Evolutionary conservation across 1,284 basidiomycete species (phyloP).

Genomic region (Erythrobasidium hasegawianum): DNA sequence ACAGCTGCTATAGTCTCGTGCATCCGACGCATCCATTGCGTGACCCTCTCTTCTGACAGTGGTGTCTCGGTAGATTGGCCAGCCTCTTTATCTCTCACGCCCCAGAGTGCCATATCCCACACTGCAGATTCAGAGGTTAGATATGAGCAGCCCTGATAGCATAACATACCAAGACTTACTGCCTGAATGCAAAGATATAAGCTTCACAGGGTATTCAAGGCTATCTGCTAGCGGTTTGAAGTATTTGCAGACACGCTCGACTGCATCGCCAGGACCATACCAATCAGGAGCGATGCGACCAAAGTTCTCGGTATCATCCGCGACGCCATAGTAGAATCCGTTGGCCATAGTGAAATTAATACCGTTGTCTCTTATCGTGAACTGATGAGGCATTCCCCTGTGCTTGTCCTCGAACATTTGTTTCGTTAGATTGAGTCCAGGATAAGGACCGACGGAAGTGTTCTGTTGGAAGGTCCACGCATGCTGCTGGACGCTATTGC

Average conservation of each 20-base stretch:
- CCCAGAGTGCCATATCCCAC: conserved; percentile 46
- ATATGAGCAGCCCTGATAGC: too few species aligned
- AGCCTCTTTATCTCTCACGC: conserved; percentile 25
- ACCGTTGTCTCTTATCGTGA: conserved; percentile 40
- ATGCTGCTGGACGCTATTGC: conserved; percentile 39
- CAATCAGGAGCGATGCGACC: conserved; percentile 43
- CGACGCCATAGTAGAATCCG: conserved; percentile 45
- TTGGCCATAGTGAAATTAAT: conserved; percentile 40
- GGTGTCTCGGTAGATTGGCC: conserved; percentile 41
- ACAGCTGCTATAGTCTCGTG: conserved; percentile 36
- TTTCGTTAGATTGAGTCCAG: conserved; percentile 14
- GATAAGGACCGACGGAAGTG: conserved; percentile 3
- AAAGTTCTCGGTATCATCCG: conserved; percentile 42
- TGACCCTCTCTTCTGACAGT: conserved; percentile 38
- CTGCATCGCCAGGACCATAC: conserved; percentile 44
- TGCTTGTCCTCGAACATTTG: conserved; percentile 9
- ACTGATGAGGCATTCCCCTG: conserved; percentile 39
- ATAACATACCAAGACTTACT: too few species aligned
- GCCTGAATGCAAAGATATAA: conserved; percentile 44
- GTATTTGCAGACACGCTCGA: conserved; percentile 42
- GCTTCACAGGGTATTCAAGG: conserved; percentile 39
- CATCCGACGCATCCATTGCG: conserved; percentile 43
- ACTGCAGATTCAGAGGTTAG: conserved; percentile 3
- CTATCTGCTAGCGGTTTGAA: conserved; percentile 41
- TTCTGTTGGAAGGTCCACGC: too few species aligned